Evolutionary conservation across 345 rosid genomes (phyloP).

Genomic region (Populus tremula): DNA sequence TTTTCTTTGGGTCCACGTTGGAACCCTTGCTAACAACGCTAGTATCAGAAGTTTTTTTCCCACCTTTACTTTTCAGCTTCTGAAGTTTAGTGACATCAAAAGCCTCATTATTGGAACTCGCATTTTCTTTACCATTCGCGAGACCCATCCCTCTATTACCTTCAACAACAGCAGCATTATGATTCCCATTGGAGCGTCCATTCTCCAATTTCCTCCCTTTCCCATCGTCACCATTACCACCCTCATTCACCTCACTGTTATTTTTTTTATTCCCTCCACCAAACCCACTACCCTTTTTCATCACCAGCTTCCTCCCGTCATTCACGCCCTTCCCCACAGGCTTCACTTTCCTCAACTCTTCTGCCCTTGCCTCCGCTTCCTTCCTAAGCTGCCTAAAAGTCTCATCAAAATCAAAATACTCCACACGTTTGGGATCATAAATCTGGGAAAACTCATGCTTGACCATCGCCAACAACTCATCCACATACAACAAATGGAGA

Average conservation of each 20-base stretch:
- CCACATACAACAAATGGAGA: conserved; percentile 85
- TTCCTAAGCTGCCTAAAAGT: conserved; percentile 86
- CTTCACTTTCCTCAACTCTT: conserved; percentile 76
- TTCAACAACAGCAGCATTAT: conserved; percentile 32
- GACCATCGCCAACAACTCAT: conserved; percentile 76
- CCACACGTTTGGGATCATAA: conserved; percentile 66
- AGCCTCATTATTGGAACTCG: conserved; percentile 59
- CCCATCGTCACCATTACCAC: conserved; percentile 47
- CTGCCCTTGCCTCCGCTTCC: conserved; percentile 90
- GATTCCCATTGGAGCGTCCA: conserved; percentile 60
- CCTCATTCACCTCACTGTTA: conserved; percentile 44
- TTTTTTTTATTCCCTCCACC: conserved; percentile 62
- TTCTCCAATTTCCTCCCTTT: conserved; percentile 53
- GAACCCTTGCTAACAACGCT: conserved; percentile 62
- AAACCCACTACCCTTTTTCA: conserved; percentile 42
- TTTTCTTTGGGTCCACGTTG: conserved; percentile 73
- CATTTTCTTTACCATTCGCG: conserved; percentile 79
- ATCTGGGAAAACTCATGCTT: conserved; percentile 70
- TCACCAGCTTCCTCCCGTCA: conserved; percentile 58
- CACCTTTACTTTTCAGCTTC: conserved; percentile 85
- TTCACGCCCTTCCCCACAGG: conserved; percentile 48
- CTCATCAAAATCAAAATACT: conserved; percentile 69
- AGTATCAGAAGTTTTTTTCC: conserved; percentile 70
- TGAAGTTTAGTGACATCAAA: conserved; percentile 90
- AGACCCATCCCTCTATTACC: conserved; percentile 45